phyloP scores from a whole-genome alignment of 176 grass and related monocot species.

The Carex scoparia region DNA sequence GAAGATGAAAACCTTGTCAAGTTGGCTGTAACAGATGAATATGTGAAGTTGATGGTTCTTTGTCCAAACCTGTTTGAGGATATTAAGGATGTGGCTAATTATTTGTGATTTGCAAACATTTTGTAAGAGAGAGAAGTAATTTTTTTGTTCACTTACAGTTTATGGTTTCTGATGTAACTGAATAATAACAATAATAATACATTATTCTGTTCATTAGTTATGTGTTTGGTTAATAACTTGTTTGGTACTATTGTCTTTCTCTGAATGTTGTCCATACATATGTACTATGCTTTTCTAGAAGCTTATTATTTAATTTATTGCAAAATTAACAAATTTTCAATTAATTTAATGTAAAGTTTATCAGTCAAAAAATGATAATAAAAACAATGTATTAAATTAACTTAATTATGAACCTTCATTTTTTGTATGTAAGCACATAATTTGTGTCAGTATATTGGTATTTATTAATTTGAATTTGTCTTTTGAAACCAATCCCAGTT shows the following conservation, averaged over 20 bases:
- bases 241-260: too few relatives aligned
- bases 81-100: neutral
- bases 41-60: neutral
- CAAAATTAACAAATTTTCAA: neutral
- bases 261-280: neutral
- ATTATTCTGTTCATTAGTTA: neutral
- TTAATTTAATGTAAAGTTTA: too few relatives aligned
- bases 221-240: too few relatives aligned
- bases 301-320: neutral
- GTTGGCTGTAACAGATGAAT: constrained; percentile 3
- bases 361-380: too few relatives aligned
- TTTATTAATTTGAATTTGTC: too few relatives aligned
- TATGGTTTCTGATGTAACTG: neutral
- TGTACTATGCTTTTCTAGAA: neutral
- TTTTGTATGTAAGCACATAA: too few relatives aligned
- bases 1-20: constrained; percentile 20
- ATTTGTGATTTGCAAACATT: neutral
- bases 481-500: too few relatives aligned
- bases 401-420: too few relatives aligned
- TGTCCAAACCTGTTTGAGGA: neutral
- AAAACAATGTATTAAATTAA: too few relatives aligned
- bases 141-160: neutral
- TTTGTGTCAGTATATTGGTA: too few relatives aligned
- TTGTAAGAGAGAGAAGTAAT: neutral
- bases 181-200: too few relatives aligned